Evolutionary conservation across 2,329 filamentous ascomycete genomes (phyloP).

Genomic region (Elsinoe fawcettii): DNA sequence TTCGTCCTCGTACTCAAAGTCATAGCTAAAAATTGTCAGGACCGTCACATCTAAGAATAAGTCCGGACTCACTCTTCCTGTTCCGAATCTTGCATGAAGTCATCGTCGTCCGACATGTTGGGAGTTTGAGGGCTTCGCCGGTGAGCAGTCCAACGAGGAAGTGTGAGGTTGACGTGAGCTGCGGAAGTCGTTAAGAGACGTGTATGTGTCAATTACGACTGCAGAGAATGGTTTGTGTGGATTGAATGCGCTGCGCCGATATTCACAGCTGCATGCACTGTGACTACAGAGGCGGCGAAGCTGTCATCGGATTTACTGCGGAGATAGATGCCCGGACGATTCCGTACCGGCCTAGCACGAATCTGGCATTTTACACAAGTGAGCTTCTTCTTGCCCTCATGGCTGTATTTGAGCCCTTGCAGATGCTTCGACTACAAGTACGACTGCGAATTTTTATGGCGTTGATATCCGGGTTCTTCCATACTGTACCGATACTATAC

Average conservation of each 20-base stretch:
- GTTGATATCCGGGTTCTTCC: too few relatives aligned
- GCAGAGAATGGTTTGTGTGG: too few relatives aligned
- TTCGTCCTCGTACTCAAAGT: slow-evolving; percentile 95
- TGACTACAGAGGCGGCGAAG: neutral
- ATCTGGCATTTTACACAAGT: neutral
- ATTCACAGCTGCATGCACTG: neutral
- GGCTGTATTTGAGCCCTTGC: too few relatives aligned
- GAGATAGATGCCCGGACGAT: neutral
- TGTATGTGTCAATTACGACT: too few relatives aligned
- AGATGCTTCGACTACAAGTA: too few relatives aligned
- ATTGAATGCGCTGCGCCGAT: too few relatives aligned
- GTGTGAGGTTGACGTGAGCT: too few relatives aligned
- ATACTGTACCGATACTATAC: too few relatives aligned
- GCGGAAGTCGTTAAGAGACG: too few relatives aligned
- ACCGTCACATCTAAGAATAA: neutral
- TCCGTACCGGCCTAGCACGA: neutral
- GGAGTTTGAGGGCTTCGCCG: slow-evolving; percentile 15
- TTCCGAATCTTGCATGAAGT: slow-evolving; percentile 90
- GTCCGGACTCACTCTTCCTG: slow-evolving; percentile 61
- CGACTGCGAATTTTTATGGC: too few relatives aligned
- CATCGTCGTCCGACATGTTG: slow-evolving; percentile 74
- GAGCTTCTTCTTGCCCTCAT: too few relatives aligned
- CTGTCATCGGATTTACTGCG: neutral
- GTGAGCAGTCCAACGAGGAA: neutral
- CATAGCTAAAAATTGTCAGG: slow-evolving; percentile 55